phyloP scores from a whole-genome alignment of 2,329 filamentous ascomycete genomes.

The Colletotrichum costaricense region DNA sequence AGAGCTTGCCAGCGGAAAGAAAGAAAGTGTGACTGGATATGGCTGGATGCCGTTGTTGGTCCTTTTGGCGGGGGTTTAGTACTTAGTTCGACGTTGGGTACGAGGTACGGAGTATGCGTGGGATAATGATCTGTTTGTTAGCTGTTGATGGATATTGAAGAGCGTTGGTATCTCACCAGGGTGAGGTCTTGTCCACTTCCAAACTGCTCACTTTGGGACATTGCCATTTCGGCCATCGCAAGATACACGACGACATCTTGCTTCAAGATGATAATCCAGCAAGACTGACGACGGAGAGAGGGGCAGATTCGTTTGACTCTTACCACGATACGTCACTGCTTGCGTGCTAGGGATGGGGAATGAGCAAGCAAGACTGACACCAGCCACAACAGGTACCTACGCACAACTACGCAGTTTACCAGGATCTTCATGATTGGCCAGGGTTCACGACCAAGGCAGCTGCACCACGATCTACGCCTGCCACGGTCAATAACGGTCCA shows the following conservation, averaged over 20 bases:
- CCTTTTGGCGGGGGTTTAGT: neutral
- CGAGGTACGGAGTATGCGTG: no score
- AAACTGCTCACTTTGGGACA: constrained; percentile 3
- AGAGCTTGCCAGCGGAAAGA: neutral
- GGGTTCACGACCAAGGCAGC: constrained; percentile 19
- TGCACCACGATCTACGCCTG: neutral
- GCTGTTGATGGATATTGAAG: constrained; percentile 14
- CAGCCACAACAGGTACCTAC: constrained; percentile 21
- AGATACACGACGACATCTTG: neutral
- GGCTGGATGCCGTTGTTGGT: constrained; percentile 1
- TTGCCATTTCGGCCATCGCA: neutral
- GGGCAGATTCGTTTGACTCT: constrained; percentile 3
- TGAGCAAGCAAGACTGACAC: constrained; percentile 22
- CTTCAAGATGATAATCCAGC: neutral
- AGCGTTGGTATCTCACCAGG: constrained; percentile 13
- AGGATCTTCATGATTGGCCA: constrained; percentile 6
- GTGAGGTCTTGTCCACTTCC: neutral
- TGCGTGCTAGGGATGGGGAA: constrained; percentile 27
- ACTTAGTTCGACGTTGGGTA: neutral
- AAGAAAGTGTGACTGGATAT: neutral
- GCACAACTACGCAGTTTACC: neutral
- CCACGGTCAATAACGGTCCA: neutral
- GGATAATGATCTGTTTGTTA: constrained; percentile 28
- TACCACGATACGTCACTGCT: constrained; percentile 22
- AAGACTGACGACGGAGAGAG: neutral